Base-by-base conservation (phyloP, 192 early-diverging fungal species). In the Entrophospora sp. region DNA sequence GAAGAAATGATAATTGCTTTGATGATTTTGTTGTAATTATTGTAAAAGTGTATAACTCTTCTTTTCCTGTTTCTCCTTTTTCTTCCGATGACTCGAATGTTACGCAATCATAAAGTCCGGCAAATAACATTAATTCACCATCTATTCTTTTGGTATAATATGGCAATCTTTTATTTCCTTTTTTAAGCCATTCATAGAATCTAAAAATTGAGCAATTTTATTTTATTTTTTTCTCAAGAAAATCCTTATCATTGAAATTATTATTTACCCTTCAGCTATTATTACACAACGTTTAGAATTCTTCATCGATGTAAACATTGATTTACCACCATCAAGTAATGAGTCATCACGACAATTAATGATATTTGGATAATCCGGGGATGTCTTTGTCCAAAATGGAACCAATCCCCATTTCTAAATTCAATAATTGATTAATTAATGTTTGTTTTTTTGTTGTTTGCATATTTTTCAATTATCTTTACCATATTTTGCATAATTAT, bases 271-370 rank as follows among this genome's bases (percentile, higher is more conserved):
- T 67, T 83, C 74, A 31, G 73, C 75, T 36, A 78, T 48, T 12
- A 83, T 66, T 44, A 83, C 76, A 66, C 81, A 83, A 18, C 81
- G 64, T 46, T 72, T 77, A 38, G 73, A 46, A 18, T 77, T 74
- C 34, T 77, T 80, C 2, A 71, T 71, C 16, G 67, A 49, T 13
- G 25, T 67, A 56, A 76, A 81, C 75, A 83, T 79, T 32, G 72
- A 37, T 42, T 77, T 79, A 16, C 69, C 71, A 30, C 56, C 70
- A 34, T 40, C 64, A 35, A 68, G 68, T 5, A 83, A 64, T 3
- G 79, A 77, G 14, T 83, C 79, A 27, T 79, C 77, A 42, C 79
- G 67, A 1, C 75, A 79, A 65, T 83, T 83, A 49, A 81, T 83
- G 1, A 75, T 77, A 67, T 77, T 24, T 0, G 71, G 51, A 6